Conservation (phyloP, 352 stramenopile genomes). For the Pythium brachiatum region DNA sequence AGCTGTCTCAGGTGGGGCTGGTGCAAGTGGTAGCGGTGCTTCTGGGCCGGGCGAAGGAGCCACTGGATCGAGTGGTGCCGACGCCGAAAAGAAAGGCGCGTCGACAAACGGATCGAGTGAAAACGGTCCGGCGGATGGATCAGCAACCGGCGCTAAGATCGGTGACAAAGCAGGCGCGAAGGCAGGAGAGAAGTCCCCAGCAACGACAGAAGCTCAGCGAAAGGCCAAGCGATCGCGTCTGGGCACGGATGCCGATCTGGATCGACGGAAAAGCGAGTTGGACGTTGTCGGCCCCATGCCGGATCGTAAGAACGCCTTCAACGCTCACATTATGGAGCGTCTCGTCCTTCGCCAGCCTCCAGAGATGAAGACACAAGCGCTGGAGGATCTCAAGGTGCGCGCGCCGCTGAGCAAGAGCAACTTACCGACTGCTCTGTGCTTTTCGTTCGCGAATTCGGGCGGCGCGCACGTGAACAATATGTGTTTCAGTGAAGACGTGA, state of each 20-base stretch:
- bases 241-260: slow-evolving; percentile 29
- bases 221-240: slow-evolving; percentile 62
- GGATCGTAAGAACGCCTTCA: slow-evolving; percentile 66
- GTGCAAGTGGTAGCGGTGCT: slow-evolving; percentile 14
- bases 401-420: slow-evolving; percentile 46
- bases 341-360: slow-evolving; percentile 66
- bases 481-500: slow-evolving; percentile 76
- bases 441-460: slow-evolving; percentile 77
- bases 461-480: slow-evolving; percentile 75
- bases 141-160: slow-evolving; percentile 22
- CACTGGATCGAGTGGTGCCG: slow-evolving; percentile 10
- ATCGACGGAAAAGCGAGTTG: slow-evolving; percentile 50
- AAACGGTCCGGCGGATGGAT: slow-evolving; percentile 3
- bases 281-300: slow-evolving; percentile 61
- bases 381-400: slow-evolving; percentile 63
- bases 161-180: slow-evolving; percentile 35
- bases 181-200: slow-evolving; percentile 14
- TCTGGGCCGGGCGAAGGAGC: slow-evolving; percentile 12
- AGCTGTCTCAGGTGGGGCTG: slow-evolving; percentile 9
- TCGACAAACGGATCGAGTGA: slow-evolving; percentile 25
- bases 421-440: slow-evolving; percentile 70
- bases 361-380: slow-evolving; percentile 61
- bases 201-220: slow-evolving; percentile 29
- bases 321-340: slow-evolving; percentile 75
- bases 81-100: slow-evolving; percentile 47